Evolutionary conservation across 176 grass and related monocot species (phyloP).

Genomic region (Hordeum marinum): DNA sequence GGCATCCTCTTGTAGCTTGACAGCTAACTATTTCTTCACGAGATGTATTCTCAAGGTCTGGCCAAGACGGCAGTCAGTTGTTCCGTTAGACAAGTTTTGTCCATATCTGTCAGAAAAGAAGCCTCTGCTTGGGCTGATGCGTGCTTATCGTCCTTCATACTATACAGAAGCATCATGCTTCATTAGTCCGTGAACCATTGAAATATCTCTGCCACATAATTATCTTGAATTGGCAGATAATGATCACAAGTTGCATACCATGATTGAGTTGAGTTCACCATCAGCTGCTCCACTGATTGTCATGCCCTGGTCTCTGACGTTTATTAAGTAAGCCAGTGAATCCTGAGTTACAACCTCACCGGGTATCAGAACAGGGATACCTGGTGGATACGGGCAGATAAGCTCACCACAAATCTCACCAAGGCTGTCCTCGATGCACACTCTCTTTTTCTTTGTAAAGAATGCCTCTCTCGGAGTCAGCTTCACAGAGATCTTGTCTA

Average conservation of each 20-base stretch:
- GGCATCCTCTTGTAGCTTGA: constrained; percentile 6
- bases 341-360: constrained; percentile 69
- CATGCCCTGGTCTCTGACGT: constrained; percentile 46
- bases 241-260: constrained; percentile 52
- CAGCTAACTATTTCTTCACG: not conserved
- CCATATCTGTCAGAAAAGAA: not conserved
- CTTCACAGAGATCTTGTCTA: constrained; percentile 34
- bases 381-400: constrained; percentile 80
- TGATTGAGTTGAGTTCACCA: constrained; percentile 49
- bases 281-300: constrained; percentile 66
- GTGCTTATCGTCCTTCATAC: not conserved
- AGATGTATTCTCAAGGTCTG: constrained; percentile 18
- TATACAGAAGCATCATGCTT: not conserved
- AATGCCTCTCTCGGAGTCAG: constrained; percentile 74
- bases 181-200: not conserved
- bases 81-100: constrained; percentile 2
- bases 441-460: constrained; percentile 65
- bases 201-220: not conserved
- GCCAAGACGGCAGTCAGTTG: constrained; percentile 20
- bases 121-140: not conserved
- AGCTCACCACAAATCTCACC: constrained; percentile 85
- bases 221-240: not conserved
- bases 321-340: constrained; percentile 50
- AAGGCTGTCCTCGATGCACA: constrained; percentile 51
- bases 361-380: constrained; percentile 73